A percentile compares a stretch with the other conserved stretches of the same genome.
Evolutionary conservation across 2,329 filamentous ascomycete genomes (phyloP).

Genomic region (Penicillium sp.): DNA sequence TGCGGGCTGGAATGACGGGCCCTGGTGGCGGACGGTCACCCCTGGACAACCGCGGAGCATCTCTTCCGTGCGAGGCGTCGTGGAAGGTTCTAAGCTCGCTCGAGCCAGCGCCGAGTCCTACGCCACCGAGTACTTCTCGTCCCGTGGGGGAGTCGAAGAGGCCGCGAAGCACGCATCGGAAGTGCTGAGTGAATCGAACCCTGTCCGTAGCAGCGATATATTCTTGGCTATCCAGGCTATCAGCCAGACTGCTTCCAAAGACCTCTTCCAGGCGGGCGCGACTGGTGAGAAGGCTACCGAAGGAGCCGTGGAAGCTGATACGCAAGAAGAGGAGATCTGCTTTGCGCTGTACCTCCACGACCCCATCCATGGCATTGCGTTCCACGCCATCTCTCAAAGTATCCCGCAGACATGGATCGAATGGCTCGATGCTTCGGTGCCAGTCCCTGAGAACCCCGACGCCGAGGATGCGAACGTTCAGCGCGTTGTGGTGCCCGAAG

Average conservation of each 20-base stretch:
- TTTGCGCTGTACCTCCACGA: constrained; percentile 75
- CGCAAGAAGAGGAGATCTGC: constrained; percentile 53
- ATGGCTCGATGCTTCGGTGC: constrained; percentile 70
- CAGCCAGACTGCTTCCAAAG: constrained; percentile 53
- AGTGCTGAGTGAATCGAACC: constrained; percentile 71
- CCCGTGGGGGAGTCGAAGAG: constrained; percentile 67
- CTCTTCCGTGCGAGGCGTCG: constrained; percentile 66
- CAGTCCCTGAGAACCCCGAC: constrained; percentile 33
- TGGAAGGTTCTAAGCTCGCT: constrained; percentile 83
- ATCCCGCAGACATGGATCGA: constrained; percentile 77
- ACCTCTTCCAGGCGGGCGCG: constrained; percentile 58
- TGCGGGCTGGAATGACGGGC: constrained; percentile 77
- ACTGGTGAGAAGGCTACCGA: constrained; percentile 30
- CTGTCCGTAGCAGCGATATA: constrained; percentile 83
- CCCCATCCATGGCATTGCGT: constrained; percentile 82
- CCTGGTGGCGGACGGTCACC: constrained; percentile 70
- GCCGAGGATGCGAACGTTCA: constrained; percentile 31
- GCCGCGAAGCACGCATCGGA: constrained; percentile 73
- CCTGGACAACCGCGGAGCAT: constrained; percentile 63
- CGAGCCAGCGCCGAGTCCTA: constrained; percentile 83
- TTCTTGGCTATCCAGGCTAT: constrained; percentile 94
- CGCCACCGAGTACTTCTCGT: constrained; percentile 70
- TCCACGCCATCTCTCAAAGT: constrained; percentile 70
- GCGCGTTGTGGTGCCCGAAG: constrained; percentile 54
- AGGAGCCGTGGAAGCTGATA: constrained; percentile 31